phyloP scores from a whole-genome alignment of 352 stramenopile species.

The Phytophthora macrochlamydospora region DNA sequence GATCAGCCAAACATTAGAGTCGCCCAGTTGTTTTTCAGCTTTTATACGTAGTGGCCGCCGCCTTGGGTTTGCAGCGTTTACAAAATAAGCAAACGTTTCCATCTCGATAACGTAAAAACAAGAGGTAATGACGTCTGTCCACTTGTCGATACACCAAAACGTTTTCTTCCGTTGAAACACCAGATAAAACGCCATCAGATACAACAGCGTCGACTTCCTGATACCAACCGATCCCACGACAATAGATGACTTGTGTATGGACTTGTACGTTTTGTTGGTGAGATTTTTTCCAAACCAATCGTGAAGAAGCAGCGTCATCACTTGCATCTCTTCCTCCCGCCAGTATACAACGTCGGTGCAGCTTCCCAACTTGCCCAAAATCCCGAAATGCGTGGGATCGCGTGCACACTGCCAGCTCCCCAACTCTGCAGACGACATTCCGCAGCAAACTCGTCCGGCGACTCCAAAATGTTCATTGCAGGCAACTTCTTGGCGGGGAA shows the following conservation, averaged over 20 bases:
- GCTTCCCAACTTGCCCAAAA: conserved; percentile 4
- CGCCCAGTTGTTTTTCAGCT: too few relatives aligned
- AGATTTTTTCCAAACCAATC: conserved; percentile 14
- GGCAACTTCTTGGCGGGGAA: conserved; percentile 4
- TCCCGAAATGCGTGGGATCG: conserved; percentile 6
- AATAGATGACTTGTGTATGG: not conserved
- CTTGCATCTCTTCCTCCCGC: conserved; percentile 3
- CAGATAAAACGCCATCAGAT: conserved; percentile 10
- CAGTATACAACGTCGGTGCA: conserved; percentile 4
- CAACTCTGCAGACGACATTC: not conserved
- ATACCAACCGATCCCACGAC: not conserved
- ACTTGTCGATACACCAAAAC: conserved; percentile 3
- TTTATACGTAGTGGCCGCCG: too few relatives aligned
- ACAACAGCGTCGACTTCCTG: conserved; percentile 5
- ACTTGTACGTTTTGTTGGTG: not conserved
- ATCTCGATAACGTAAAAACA: too few relatives aligned
- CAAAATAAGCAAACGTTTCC: too few relatives aligned
- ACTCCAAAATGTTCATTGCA: not conserved
- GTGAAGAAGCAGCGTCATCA: conserved; percentile 9
- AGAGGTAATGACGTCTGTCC: too few relatives aligned
- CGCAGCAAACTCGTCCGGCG: not conserved
- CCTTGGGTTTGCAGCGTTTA: too few relatives aligned
- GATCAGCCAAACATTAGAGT: too few relatives aligned
- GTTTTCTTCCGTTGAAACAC: conserved; percentile 1
- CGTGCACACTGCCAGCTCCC: conserved; percentile 13